Base-by-base conservation (phyloP, 176 grass and related monocot genomes). In the Pontederia crassipes region DNA sequence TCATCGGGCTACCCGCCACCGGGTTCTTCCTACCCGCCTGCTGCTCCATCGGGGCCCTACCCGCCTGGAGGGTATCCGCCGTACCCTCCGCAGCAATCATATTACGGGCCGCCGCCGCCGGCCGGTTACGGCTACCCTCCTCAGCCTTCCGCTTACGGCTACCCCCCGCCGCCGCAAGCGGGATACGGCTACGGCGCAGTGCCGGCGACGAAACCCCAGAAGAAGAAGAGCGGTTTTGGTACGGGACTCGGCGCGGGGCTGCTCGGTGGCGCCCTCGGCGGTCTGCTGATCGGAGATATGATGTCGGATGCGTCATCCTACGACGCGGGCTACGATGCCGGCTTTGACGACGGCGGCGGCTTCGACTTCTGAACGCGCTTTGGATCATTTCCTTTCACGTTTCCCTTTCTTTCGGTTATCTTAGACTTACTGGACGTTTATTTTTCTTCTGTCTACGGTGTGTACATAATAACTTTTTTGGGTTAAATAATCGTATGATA, bases 11-110 rank as follows among this genome's bases (percentile, higher is more conserved):
- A 54, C 51, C n/a, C 51, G 51, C 51, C 51, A 11, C 14, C 51
- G 51, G n/a, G 51, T 14, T 54, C 12, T 16, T 12, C 14, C 14
- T 54, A 17, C 14, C 14, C 6, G 11, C n/a, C 12, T 54, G 51
- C 14, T 16, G 51, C 2, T 54, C 5, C 51, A 15, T 16, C 51
- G 2, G 32, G 32, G 32, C 62, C 52, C 18, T 76, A 76, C 15
- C 54, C 62, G 16, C 73, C 54, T 48, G 14, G 20, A 16, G 63
- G 63, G 9, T 76, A 76, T 35, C 73, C 63, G 26, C 58, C 72
- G 47, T 83, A 83, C 28, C 72, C 48, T 7, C 32, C 32, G 32
- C 32, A 40, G 32, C 32, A 40, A 40, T 3, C 32, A 0, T 40
- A 40, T 40, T 40, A 40, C 32, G 32, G 20, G 20, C 20, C 32